phyloP scores from a whole-genome alignment of 1,139 yeast genomes.

The Yarrowia galli region DNA sequence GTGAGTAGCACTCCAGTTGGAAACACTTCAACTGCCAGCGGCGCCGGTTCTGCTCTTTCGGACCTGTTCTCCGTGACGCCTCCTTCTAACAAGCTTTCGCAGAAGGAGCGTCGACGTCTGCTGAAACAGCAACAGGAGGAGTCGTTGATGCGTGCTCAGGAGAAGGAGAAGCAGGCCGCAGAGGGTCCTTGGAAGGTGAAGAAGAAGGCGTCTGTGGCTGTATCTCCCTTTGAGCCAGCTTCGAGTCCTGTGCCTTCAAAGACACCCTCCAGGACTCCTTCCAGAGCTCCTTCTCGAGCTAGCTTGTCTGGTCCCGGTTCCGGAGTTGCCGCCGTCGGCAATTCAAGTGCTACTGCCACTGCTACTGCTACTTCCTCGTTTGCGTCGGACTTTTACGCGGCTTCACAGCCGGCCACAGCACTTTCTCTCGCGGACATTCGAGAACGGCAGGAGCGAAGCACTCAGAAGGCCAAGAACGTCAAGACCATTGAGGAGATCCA shows the following conservation, averaged over 20 bases:
- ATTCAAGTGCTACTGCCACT: background rate
- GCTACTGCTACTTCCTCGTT: slow-evolving; percentile 34
- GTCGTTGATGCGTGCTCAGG: slow-evolving; percentile 8
- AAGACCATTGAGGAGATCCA: slow-evolving; percentile 71
- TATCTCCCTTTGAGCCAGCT: slow-evolving; percentile 16
- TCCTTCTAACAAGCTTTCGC: slow-evolving; percentile 53
- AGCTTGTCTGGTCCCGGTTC: background rate
- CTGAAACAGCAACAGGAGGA: slow-evolving; percentile 42
- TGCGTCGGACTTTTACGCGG: slow-evolving; percentile 41
- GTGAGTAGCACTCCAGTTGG: background rate
- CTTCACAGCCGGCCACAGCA: slow-evolving; percentile 42
- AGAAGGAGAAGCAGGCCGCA: slow-evolving; percentile 39
- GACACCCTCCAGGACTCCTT: slow-evolving; percentile 17
- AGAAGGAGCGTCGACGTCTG: slow-evolving; percentile 59
- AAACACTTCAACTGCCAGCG: background rate
- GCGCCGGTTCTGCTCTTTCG: slow-evolving; percentile 13
- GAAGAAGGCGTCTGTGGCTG: slow-evolving; percentile 20
- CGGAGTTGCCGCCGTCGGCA: slow-evolving; percentile 2
- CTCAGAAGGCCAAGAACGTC: slow-evolving; percentile 51
- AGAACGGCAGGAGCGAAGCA: slow-evolving; percentile 59
- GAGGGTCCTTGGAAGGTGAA: slow-evolving; percentile 44
- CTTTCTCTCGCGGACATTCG: slow-evolving; percentile 52
- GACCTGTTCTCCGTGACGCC: slow-evolving; percentile 17
- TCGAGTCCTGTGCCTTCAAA: slow-evolving; percentile 22
- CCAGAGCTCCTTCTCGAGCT: slow-evolving; percentile 2